A percentile compares a stretch with the other conserved stretches of the same genome.
phyloP scores from a whole-genome alignment of 1,284 basidiomycete species.

The Trichosporon sp. region DNA sequence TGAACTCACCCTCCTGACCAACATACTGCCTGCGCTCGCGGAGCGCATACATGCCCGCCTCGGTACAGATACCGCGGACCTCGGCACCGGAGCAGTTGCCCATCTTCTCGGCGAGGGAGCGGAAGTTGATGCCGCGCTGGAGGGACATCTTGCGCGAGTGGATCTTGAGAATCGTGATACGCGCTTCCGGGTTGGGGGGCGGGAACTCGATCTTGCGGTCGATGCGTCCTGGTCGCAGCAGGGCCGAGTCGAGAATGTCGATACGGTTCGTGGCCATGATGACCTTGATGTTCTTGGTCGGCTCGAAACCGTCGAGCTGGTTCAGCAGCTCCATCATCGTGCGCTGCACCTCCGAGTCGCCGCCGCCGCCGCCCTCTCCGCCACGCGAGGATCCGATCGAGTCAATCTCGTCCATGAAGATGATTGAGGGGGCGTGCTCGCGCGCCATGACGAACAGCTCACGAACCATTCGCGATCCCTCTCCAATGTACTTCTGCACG shows the following conservation, averaged over 20 bases:
- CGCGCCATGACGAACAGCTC: conserved; percentile 99
- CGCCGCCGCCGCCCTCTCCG: conserved; percentile 80
- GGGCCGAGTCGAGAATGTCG: conserved; percentile 93
- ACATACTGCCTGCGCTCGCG: conserved; percentile 94
- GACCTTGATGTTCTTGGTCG: conserved; percentile 98
- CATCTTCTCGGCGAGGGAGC: conserved; percentile 96
- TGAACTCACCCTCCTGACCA: conserved; percentile 70
- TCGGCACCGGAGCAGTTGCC: conserved; percentile 97
- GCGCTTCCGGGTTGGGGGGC: conserved; percentile 94
- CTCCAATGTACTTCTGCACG: conserved; percentile 98
- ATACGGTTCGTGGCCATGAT: conserved; percentile 99
- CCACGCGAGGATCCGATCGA: conserved; percentile 93
- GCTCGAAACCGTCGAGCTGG: conserved; percentile 96
- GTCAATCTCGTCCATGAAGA: conserved; percentile 99
- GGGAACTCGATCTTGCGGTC: conserved; percentile 99
- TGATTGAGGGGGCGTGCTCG: conserved; percentile 98
- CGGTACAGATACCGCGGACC: conserved; percentile 96
- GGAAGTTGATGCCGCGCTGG: conserved; percentile 94
- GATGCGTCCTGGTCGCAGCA: conserved; percentile 93
- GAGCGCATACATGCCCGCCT: conserved; percentile 97
- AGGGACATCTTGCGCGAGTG: conserved; percentile 99
- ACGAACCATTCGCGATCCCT: conserved; percentile 93
- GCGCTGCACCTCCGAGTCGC: conserved; percentile 95
- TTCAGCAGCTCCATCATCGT: conserved; percentile 98
- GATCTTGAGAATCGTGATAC: conserved; percentile 93